Evolutionary conservation across 805 yeast genomes (phyloP), one percentile per base, ranked within the genome.

Genomic region (Teunomyces stri): DNA sequence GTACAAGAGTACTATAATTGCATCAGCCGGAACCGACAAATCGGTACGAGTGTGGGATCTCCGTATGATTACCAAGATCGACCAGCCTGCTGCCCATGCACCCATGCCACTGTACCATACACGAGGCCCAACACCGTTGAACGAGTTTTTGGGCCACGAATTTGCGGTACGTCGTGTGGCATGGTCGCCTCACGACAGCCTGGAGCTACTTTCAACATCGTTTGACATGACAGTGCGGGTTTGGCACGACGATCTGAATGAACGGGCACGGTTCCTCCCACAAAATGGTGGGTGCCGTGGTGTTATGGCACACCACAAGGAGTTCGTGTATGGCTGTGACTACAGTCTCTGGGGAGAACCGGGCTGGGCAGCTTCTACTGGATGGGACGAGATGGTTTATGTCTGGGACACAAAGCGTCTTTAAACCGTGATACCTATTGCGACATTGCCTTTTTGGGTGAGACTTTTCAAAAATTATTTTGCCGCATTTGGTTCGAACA

Each of bases 301-400:
- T 6, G 76, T 77, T 13, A 88, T 89, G 72, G 73, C 77, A 18
- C 68, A 66, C 45, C 98, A 94, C 68, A 76, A 81, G 25, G 99
- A 92, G 71, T 92, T 92, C 69, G 97, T 87, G 1, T 81, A 87
- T 56, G 97, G 95, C 13, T 86, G 91, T 53, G 98, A 94, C 69
- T 94, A 96, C 87, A 85, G 96, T 54, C 66, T 94, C 44, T 92
- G 97, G 97, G 99, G 98, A 2, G 84, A 83, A 55, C 95, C 94
- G 1, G 97, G 97, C 1, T 91, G 94, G 90, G 90, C 86, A 13
- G 96, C 94, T 7, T 84, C 96, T 12, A 85, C 91, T 0, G 97
- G 96, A 1, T 92, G 97, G 96, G 99, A 92, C 69, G 96, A 92
- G 60, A 89, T 89, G 86, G 84, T 90, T 5, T 85, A 86, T 61